A percentile compares a stretch with the other conserved stretches of the same genome.
Evolutionary conservation across 2,329 filamentous ascomycete genomes (phyloP).

Genomic region (Neodidymelliopsis sp.): DNA sequence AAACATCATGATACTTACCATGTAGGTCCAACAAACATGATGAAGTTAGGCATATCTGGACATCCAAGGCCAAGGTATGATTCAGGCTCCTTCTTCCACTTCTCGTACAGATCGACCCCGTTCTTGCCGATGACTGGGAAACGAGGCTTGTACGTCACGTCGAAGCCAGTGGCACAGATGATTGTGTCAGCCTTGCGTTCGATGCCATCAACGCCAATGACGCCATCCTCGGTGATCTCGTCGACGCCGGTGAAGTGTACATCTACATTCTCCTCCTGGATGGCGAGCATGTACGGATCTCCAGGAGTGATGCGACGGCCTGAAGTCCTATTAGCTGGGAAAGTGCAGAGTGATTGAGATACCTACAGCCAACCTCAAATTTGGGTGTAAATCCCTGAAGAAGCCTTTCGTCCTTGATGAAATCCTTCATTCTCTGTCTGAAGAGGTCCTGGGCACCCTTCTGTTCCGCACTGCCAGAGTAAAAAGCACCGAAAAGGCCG

Average conservation of each 20-base stretch:
- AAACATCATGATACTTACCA: conserved; percentile 35
- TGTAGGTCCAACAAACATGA: conserved; percentile 52
- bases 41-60: conserved; percentile 54
- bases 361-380: conserved; percentile 55
- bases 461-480: conserved; percentile 53
- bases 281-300: conserved; percentile 60
- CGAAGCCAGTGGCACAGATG: conserved; percentile 57
- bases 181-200: conserved; percentile 54
- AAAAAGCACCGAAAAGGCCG: conserved; percentile 57
- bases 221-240: conserved; percentile 55
- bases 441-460: conserved; percentile 50
- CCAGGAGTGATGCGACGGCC: conserved; percentile 57
- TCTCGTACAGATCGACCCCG: conserved; percentile 50
- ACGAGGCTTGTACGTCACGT: conserved; percentile 53
- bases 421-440: conserved; percentile 56
- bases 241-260: conserved; percentile 59
- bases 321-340: conserved; percentile 10
- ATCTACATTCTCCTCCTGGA: conserved; percentile 59
- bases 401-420: conserved; percentile 60
- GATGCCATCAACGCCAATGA: conserved; percentile 53
- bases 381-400: conserved; percentile 57
- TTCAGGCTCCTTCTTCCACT: conserved; percentile 51
- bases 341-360: neutral
- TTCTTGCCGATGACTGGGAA: conserved; percentile 54
- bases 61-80: conserved; percentile 53